phyloP scores from a whole-genome alignment of 495 filamentous ascomycete species.

The Xylaria curta region DNA sequence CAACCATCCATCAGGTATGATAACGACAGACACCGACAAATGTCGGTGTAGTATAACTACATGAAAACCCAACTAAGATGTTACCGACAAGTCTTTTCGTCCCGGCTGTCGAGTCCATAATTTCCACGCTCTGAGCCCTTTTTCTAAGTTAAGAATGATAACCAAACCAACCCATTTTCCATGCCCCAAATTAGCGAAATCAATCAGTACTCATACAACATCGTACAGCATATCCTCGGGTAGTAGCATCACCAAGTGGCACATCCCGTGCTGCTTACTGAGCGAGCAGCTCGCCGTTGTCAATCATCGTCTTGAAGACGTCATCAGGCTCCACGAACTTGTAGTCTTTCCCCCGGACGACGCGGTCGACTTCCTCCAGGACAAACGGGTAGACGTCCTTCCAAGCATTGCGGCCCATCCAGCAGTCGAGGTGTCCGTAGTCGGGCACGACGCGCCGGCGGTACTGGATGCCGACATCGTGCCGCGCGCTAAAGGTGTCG shows the following conservation, averaged over 20 bases:
- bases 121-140: not conserved
- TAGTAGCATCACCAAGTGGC: not conserved
- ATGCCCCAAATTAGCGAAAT: not conserved
- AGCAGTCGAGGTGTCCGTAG: conserved; percentile 72
- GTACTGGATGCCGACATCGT: conserved; percentile 51
- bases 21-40: not conserved
- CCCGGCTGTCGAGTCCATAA: not conserved
- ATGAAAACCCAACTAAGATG: not conserved
- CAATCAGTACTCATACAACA: conserved; percentile 21
- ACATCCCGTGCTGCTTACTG: not conserved
- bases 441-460: conserved; percentile 60
- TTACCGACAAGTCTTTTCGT: not conserved
- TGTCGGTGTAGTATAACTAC: too few relatives aligned
- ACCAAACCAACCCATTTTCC: not conserved
- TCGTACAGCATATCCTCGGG: conserved; percentile 6
- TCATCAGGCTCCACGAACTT: conserved; percentile 50
- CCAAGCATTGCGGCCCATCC: conserved; percentile 68
- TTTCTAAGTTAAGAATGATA: not conserved
- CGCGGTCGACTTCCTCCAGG: conserved; percentile 59
- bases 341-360: conserved; percentile 48
- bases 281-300: conserved; percentile 47
- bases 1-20: not conserved
- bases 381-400: conserved; percentile 69
- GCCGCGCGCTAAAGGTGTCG: conserved; percentile 54
- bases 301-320: conserved; percentile 48